phyloP scores from a whole-genome alignment of 2,329 filamentous ascomycete genomes.

The Aspergillus brasiliensis region DNA sequence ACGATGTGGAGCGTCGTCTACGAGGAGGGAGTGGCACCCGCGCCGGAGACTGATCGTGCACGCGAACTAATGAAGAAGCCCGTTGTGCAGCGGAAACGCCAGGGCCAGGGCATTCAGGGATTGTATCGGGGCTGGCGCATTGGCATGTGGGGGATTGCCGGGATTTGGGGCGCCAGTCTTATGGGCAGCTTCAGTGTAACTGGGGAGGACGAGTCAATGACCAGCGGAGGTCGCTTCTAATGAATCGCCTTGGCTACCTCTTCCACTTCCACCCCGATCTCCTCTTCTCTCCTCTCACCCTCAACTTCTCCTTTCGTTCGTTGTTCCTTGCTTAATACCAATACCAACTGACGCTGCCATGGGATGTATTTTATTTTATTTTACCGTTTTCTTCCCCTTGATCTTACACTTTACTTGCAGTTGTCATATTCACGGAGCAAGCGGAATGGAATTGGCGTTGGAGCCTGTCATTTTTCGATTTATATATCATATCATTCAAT shows the following conservation, averaged over 20 bases:
- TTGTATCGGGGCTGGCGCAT: conserved; percentile 62
- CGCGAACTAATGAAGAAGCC: conserved; percentile 40
- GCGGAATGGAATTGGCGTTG: neutral
- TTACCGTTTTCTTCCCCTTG: neutral
- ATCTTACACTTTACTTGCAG: neutral
- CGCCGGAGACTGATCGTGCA: conserved; percentile 49
- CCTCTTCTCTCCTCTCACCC: conserved; percentile 1
- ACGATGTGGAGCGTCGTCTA: conserved; percentile 86
- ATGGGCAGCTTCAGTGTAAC: conserved; percentile 42
- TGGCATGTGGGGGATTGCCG: conserved; percentile 57
- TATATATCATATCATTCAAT: neutral
- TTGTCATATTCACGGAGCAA: neutral
- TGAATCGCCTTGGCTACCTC: neutral
- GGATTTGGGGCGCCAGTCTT: conserved; percentile 55
- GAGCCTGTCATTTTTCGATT: neutral
- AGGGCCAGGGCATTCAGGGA: conserved; percentile 58
- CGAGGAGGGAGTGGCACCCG: conserved; percentile 68
- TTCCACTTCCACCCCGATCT: neutral
- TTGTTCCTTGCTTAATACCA: conserved; percentile 9
- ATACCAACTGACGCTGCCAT: conserved; percentile 12
- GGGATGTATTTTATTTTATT: conserved; percentile 10
- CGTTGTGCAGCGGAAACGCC: conserved; percentile 45
- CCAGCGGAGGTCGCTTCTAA: conserved; percentile 38
- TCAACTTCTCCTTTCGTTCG: neutral
- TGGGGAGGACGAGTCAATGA: conserved; percentile 39